Evolutionary conservation across 2,329 filamentous ascomycete genomes (phyloP).

Genomic region (Aspergillus aculeatus): DNA sequence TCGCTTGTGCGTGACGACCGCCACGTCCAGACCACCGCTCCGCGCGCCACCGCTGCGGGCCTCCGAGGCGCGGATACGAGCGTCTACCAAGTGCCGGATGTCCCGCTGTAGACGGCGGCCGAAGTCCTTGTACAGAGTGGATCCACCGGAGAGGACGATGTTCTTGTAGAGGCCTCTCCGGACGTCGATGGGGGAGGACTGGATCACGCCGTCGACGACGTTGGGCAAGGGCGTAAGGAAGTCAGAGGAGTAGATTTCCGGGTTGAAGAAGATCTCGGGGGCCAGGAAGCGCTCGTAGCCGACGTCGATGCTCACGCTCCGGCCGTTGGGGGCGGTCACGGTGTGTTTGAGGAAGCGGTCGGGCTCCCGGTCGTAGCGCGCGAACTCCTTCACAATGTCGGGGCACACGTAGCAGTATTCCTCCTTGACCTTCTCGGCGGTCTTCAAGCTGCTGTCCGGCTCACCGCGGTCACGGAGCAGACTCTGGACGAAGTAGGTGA

Average conservation of each 20-base stretch:
- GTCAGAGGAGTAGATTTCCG: slow-evolving; percentile 98
- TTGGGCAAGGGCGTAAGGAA: slow-evolving; percentile 92
- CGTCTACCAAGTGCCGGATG: slow-evolving; percentile 93
- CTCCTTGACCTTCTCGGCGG: slow-evolving; percentile 97
- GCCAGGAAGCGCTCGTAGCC: slow-evolving; percentile 98
- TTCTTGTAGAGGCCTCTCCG: slow-evolving; percentile 98
- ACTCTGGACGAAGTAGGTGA: slow-evolving; percentile 98
- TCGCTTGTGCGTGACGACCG: slow-evolving; percentile 95
- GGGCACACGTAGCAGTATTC: slow-evolving; percentile 98
- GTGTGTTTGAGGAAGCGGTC: slow-evolving; percentile 88
- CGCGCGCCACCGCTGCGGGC: slow-evolving; percentile 85
- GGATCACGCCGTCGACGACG: slow-evolving; percentile 95
- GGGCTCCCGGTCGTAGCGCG: slow-evolving; percentile 88
- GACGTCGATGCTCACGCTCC: slow-evolving; percentile 81
- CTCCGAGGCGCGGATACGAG: slow-evolving; percentile 88
- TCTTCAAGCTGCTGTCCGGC: slow-evolving; percentile 94
- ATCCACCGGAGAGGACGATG: slow-evolving; percentile 95
- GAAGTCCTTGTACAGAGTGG: slow-evolving; percentile 98
- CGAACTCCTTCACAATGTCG: slow-evolving; percentile 98
- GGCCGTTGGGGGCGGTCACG: slow-evolving; percentile 80
- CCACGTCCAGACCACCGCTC: slow-evolving; percentile 91
- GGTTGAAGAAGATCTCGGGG: slow-evolving; percentile 99
- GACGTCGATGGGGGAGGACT: slow-evolving; percentile 96
- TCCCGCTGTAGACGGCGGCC: slow-evolving; percentile 93
- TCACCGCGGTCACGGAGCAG: slow-evolving; percentile 93